Conservation (phyloP, 2,329 filamentous ascomycete genomes). For the Pestalotiopsis sp. region DNA sequence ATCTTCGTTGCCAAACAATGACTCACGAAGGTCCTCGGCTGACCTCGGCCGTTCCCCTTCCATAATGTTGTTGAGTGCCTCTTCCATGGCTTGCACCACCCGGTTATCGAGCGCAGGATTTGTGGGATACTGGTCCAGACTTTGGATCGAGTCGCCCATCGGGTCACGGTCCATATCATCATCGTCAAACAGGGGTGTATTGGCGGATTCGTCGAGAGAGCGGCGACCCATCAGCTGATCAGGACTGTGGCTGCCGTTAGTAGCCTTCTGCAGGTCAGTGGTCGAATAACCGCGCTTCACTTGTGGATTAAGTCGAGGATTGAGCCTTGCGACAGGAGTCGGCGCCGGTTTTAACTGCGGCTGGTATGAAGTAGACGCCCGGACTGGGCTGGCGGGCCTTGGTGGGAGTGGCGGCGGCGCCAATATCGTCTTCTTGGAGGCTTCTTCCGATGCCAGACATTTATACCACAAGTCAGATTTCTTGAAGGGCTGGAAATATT, state of each 20-base stretch:
- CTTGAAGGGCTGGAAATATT: conserved; percentile 83
- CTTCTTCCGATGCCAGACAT: conserved; percentile 85
- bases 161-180: conserved; percentile 74
- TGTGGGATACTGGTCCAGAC: conserved; percentile 71
- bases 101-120: conserved; percentile 67
- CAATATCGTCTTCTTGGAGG: conserved; percentile 40
- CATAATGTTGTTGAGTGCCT: conserved; percentile 89
- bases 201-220: conserved; percentile 68
- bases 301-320: conserved; percentile 35
- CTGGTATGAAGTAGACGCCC: conserved; percentile 38
- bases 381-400: conserved; percentile 24
- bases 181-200: conserved; percentile 72
- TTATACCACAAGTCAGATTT: conserved; percentile 95
- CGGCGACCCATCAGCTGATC: conserved; percentile 52
- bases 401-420: conserved; percentile 21
- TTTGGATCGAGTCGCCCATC: conserved; percentile 71
- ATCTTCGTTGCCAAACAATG: conserved; percentile 63
- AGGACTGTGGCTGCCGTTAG: conserved; percentile 35
- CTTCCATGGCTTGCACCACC: conserved; percentile 90
- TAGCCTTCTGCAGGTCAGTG: conserved; percentile 43
- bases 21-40: conserved; percentile 64
- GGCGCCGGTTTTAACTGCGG: conserved; percentile 43
- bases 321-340: conserved; percentile 37
- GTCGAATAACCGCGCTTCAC: conserved; percentile 46
- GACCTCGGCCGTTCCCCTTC: conserved; percentile 69